Conservation (phyloP, 2,329 filamentous ascomycete genomes). For the Byssochlamys sp. region DNA sequence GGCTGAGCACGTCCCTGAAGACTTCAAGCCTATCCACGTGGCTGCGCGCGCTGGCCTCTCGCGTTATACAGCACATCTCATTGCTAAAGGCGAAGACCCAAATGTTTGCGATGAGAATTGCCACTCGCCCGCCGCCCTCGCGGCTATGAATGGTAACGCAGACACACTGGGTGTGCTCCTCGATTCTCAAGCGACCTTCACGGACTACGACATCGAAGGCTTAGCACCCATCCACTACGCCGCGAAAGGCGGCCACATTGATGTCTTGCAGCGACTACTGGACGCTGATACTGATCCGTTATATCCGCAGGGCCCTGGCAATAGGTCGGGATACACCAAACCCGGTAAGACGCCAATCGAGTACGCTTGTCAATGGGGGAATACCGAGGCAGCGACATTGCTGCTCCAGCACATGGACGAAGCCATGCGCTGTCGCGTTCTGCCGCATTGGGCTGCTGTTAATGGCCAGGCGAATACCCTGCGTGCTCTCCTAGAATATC, state of each 20-base stretch:
- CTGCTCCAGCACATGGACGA: too few species aligned
- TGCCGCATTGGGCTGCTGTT: too few species aligned
- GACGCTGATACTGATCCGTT: neutral
- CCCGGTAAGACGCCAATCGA: too few species aligned
- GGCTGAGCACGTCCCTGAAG: neutral
- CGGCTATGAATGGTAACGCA: neutral
- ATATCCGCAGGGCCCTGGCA: neutral
- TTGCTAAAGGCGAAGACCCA: neutral
- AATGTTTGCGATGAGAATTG: neutral
- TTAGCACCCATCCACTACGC: neutral
- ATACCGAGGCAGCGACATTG: too few species aligned
- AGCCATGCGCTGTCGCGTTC: too few species aligned
- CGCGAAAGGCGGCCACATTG: neutral
- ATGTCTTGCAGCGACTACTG: neutral
- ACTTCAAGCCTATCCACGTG: neutral
- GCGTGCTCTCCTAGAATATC: too few species aligned
- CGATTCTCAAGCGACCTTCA: neutral
- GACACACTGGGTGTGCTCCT: neutral
- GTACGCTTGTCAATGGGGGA: too few species aligned
- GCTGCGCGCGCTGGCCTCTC: neutral
- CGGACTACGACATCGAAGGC: neutral
- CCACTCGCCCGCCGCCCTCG: neutral
- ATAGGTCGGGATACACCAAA: too few species aligned
- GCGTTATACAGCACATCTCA: neutral
- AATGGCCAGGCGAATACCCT: too few species aligned